Base-by-base conservation (phyloP, 202 grass and related monocot species). In the Eragrostis tef region DNA sequence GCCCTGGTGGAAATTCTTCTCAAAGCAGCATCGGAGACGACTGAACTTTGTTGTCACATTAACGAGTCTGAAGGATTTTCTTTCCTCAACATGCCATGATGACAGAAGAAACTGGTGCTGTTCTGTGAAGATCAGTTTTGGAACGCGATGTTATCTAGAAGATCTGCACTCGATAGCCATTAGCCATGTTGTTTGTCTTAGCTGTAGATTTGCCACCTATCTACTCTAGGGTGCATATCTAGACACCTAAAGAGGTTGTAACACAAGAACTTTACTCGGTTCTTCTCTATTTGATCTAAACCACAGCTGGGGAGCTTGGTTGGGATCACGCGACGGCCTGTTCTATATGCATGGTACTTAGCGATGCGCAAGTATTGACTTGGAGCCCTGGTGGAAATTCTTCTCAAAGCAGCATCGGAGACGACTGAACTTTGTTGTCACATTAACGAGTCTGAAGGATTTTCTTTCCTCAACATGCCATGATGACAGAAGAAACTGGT, bases 311-410 rank as follows among this genome's bases (percentile, higher is more conserved):
- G 90, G 84, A 39, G 84, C 88, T 83, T 97, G 93, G 90, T 67
- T 97, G 78, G 93, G 93, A 75, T 89, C 89, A 27, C 64, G 50
- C 39, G 83, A 88, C n/a, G 91, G 91, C 21, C 66, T 97, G 64
- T 92, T 80, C 80, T 94, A 97, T 70, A 81, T 90, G 91, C 91
- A 97, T 48, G 79, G 76, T 49, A 90, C 84, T 70, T 97, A 81
- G 85, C n/a, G 46, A 20, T 80, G 62, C 70, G 12, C n/a, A 49
- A 4, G 17, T 72, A 34, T 70, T 36, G 15, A 75, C 49, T 60
- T 21, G 42, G 56, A 85, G 62, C 56, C 21, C 20, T 50, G 53
- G 20, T 64, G 47, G 53, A 58, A 34, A 19, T 41, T 81, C 24
- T 84, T 75, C 5, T 48, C 34, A 49, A 75, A 70, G 51, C 58